These are phyloP conservation scores for Phialocephala sp. DNA, from an alignment of 2,329 filamentous ascomycete genomes.

Conservation along the genomic window DNA sequence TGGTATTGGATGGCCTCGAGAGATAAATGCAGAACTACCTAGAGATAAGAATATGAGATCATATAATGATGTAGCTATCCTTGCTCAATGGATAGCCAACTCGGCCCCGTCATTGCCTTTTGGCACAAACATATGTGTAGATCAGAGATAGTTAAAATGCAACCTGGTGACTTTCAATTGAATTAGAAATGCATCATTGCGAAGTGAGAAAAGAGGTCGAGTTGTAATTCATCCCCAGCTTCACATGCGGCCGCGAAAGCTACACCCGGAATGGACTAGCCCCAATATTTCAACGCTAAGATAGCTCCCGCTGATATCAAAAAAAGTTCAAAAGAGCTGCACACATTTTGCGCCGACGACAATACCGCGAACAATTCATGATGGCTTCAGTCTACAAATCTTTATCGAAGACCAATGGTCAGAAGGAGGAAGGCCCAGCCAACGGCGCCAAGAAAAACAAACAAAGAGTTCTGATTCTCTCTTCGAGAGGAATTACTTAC, in stretches of 20 bases:
- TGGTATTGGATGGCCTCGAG: no score
- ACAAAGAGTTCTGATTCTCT: conserved; percentile 85
- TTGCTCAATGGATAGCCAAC: no score
- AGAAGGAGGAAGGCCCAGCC: conserved; percentile 54
- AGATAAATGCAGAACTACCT: no score
- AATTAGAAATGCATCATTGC: no score
- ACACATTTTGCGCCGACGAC: conserved; percentile 35
- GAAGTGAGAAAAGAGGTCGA: no score
- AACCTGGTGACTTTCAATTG: no score
- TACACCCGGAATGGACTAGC: conserved; percentile 9
- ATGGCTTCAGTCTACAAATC: conserved; percentile 81
- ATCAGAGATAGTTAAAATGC: no score
- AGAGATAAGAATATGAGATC: no score
- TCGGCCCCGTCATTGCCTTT: no score
- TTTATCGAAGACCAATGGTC: conserved; percentile 64
- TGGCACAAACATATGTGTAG: no score
- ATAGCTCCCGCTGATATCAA: conserved; percentile 33
- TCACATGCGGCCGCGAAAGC: not conserved
- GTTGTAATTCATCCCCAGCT: not conserved
- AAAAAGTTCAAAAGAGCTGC: conserved; percentile 26
- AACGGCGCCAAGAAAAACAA: conserved; percentile 66
- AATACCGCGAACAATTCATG: conserved; percentile 37
- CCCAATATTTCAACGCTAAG: conserved; percentile 30
- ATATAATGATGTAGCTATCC: no score
- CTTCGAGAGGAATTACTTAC: conserved; percentile 90